Percentiles rank a stretch among this genome's conserved stretches.
Evolutionary conservation across 768 basidiomycete genomes (phyloP).

Genomic region (Auriscalpium orientale): DNA sequence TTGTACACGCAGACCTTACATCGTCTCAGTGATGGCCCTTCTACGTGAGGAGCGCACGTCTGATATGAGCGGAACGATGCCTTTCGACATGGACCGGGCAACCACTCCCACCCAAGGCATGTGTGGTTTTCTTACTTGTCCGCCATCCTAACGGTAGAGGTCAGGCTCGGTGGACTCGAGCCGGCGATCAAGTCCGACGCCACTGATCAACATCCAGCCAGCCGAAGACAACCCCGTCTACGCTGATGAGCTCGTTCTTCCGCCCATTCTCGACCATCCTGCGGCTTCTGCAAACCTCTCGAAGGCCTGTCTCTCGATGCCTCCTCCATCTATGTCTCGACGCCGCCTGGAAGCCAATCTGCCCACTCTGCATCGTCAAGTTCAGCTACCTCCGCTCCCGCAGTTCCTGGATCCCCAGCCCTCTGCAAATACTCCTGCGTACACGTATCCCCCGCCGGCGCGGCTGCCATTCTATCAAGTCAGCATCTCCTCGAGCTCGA

Average conservation of each 20-base stretch:
- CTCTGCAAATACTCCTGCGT: neutral
- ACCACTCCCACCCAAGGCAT: neutral
- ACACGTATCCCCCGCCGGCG: neutral
- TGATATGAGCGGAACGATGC: no score
- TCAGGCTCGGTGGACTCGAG: neutral
- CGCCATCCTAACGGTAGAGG: neutral
- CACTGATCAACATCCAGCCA: no score
- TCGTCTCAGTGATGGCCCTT: conserved; percentile 13
- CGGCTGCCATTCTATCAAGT: neutral
- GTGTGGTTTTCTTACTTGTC: neutral
- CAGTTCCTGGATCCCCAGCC: conserved; percentile 4
- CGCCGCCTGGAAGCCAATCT: conserved; percentile 26
- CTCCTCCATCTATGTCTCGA: conserved; percentile 22
- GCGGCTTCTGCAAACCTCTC: neutral
- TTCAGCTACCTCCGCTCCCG: conserved; percentile 16
- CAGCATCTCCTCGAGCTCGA: neutral
- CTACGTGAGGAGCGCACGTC: neutral
- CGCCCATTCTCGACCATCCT: neutral
- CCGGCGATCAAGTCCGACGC: neutral
- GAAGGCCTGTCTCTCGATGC: neutral
- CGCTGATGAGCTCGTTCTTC: neutral
- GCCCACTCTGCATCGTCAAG: conserved; percentile 18
- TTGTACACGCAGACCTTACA: neutral
- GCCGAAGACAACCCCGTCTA: neutral
- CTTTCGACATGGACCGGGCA: neutral